Base-by-base conservation (phyloP, 2,329 filamentous ascomycete genomes). In the Waltergamsia citrina region DNA sequence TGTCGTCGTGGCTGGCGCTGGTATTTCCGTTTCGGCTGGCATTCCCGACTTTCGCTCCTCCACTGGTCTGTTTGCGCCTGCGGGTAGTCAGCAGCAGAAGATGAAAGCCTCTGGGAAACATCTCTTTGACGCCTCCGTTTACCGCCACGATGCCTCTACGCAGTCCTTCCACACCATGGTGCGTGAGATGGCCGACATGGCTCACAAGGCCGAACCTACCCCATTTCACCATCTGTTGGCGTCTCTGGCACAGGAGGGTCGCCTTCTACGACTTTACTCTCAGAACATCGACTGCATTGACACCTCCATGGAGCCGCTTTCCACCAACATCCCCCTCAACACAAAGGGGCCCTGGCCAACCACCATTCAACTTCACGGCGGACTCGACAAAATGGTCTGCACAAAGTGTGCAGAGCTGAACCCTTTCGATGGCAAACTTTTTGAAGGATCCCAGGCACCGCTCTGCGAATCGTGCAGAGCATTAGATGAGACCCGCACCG, bases 261-360 rank as follows among this genome's bases (percentile, higher is more conserved):
- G 92, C 15, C 63, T 98, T 17, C 67, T 95, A 52, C 84, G 92
- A 28, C 71, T 98, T 6, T 98, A 98, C 57, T 90, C 85, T 3
- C 92, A 98, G 53, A 98, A 98, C 47, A 90, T 98, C 22, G 92
- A 98, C 60, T 86, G 88, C 38, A 83, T 98, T 43, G 92, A 98
- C 48, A 92, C 85, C 1, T 74, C 78, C 7, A 71, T 98, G 56
- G 65, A 77, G 30, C 88, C 90, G 3, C 65, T 98, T 7, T 70
- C 73, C 18, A 96, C 92, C 1, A 71, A 73, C 33, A 78, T 94
- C 2, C 92, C 92, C 2, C 67, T 98, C 10, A 81, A 80, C 40
- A 44, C 74, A 43, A 94, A 92, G 53, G 87, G 79, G 1, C 88
- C 88, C 12, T 98, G 92, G 92, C 92, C 92, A 3, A 78, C 78